Conservation (phyloP, 2,329 filamentous ascomycete species). For the Aspergillus sp. region DNA sequence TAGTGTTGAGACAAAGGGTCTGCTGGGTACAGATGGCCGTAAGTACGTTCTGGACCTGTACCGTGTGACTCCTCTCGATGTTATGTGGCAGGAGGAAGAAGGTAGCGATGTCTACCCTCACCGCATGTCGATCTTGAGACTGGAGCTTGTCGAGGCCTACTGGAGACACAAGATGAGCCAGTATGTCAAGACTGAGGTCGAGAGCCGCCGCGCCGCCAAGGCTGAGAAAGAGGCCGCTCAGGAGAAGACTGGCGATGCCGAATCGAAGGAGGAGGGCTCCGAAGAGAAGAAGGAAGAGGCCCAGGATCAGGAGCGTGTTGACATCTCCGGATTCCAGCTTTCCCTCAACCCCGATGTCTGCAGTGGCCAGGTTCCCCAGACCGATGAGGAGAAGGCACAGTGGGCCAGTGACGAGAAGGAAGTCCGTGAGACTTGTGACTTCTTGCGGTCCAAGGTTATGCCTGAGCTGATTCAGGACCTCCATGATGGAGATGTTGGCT, state of each 20-base stretch:
- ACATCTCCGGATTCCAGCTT: constrained; percentile 82
- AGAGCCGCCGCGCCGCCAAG: constrained; percentile 51
- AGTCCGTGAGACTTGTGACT: constrained; percentile 77
- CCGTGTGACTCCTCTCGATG: constrained; percentile 86
- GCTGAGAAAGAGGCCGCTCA: constrained; percentile 34
- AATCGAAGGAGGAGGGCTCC: constrained; percentile 36
- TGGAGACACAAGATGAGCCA: constrained; percentile 81
- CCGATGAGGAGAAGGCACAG: constrained; percentile 81
- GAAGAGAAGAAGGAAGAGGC: constrained; percentile 38
- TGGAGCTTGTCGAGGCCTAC: constrained; percentile 84
- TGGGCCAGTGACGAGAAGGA: constrained; percentile 80
- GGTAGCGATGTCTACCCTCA: constrained; percentile 71
- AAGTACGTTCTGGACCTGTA: constrained; percentile 98
- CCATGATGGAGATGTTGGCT: constrained; percentile 87
- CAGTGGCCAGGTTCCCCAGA: constrained; percentile 86
- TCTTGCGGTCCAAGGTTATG: constrained; percentile 70
- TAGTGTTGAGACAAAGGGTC: constrained; percentile 94
- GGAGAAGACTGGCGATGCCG: constrained; percentile 24
- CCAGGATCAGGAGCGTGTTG: constrained; percentile 62
- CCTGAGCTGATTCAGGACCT: constrained; percentile 84
- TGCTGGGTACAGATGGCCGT: constrained; percentile 92
- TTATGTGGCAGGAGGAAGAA: constrained; percentile 80
- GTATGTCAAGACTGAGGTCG: constrained; percentile 76
- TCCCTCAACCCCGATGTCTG: constrained; percentile 92
- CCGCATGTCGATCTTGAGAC: constrained; percentile 88